Percentiles rank a stretch among this genome's conserved stretches.
Evolutionary conservation across 2,329 filamentous ascomycete genomes (phyloP).

Genomic region (Nigrospora sphaerica): DNA sequence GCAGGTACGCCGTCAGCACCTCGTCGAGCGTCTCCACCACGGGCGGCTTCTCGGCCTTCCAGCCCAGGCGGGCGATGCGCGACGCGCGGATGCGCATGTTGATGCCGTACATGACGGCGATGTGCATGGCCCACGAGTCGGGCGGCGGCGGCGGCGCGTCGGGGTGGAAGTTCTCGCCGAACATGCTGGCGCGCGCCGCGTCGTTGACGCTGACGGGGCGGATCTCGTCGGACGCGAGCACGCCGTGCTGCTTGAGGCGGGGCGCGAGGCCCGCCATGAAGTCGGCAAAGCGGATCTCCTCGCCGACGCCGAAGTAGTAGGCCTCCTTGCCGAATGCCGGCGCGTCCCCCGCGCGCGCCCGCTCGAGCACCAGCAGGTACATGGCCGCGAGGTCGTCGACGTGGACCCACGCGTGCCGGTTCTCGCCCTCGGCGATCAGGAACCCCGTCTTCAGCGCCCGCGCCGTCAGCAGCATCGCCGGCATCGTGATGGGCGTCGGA

Average conservation of each 20-base stretch:
- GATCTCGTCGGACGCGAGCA: conserved; percentile 6
- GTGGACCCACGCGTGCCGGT: conserved; percentile 8
- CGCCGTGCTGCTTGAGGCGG: conserved; percentile 5
- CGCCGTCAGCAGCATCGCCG: conserved; percentile 6
- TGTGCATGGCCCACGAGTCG: conserved; percentile 12
- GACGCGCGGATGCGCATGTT: conserved; percentile 9
- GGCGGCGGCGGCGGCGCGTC: conserved; percentile 8
- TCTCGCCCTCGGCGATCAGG: conserved; percentile 9
- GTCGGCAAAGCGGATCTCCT: conserved; percentile 6
- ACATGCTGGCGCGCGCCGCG: conserved; percentile 7
- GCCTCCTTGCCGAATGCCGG: conserved; percentile 2
- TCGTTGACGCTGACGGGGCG: conserved; percentile 7
- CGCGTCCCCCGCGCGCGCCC: conserved; percentile 1
- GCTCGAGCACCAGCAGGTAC: conserved; percentile 7
- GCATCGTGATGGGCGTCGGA: conserved; percentile 10
- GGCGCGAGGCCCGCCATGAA: conserved; percentile 7
- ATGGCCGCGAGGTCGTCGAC: conserved; percentile 10
- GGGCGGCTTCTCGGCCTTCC: conserved; percentile 5
- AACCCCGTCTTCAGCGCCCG: conserved; percentile 9
- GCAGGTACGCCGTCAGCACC: conserved; percentile 1
- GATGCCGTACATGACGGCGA: conserved; percentile 9
- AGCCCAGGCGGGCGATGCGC: conserved; percentile 7
- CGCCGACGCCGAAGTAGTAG: conserved; percentile 10
- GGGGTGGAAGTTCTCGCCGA: conserved; percentile 8
- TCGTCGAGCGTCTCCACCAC: not conserved